Evolutionary conservation across 495 filamentous ascomycete genomes (phyloP).

Genomic region (Umbilicaria muhlenbergii): DNA sequence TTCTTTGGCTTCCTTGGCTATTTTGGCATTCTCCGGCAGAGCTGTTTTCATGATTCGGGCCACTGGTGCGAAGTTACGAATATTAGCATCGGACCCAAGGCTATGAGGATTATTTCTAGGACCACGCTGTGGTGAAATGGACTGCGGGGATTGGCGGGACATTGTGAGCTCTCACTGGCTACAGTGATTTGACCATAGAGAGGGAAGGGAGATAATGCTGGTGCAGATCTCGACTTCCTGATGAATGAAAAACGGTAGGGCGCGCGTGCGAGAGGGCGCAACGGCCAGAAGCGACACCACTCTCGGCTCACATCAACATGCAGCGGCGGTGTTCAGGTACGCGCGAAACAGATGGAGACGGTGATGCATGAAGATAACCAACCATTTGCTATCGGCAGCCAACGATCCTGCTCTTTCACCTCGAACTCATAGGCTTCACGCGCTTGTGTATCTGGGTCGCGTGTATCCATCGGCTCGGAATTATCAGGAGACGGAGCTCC

Average conservation of each 20-base stretch:
- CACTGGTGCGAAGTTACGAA: slow-evolving; percentile 79
- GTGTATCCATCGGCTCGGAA: slow-evolving; percentile 55
- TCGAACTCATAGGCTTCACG: slow-evolving; percentile 82
- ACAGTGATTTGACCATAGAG: slow-evolving; percentile 20
- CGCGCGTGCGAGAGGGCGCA: slow-evolving; percentile 17
- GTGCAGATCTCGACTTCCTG: slow-evolving; percentile 22
- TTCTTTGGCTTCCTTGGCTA: slow-evolving; percentile 97
- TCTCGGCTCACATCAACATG: slow-evolving; percentile 26
- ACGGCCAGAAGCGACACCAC: slow-evolving; percentile 31
- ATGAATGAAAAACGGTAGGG: slow-evolving; percentile 14
- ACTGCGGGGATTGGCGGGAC: slow-evolving; percentile 28
- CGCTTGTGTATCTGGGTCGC: slow-evolving; percentile 44
- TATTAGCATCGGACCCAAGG: slow-evolving; percentile 62
- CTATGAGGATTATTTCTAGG: slow-evolving; percentile 13
- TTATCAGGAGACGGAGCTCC: slow-evolving; percentile 89
- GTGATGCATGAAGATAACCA: slow-evolving; percentile 45
- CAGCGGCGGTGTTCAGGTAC: slow-evolving; percentile 24
- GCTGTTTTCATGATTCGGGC: slow-evolving; percentile 98
- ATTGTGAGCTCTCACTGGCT: slow-evolving; percentile 21
- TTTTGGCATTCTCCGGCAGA: slow-evolving; percentile 95
- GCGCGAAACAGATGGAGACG: slow-evolving; percentile 40
- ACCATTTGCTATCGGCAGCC: slow-evolving; percentile 99
- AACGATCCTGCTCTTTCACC: slow-evolving; percentile 98
- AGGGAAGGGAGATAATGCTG: slow-evolving; percentile 21
- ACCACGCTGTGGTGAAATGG: slow-evolving; percentile 22